A percentile compares a stretch with the other conserved stretches of the same genome.
phyloP scores from a whole-genome alignment of 75 land plant genomes.

The Larix kaempferi region DNA sequence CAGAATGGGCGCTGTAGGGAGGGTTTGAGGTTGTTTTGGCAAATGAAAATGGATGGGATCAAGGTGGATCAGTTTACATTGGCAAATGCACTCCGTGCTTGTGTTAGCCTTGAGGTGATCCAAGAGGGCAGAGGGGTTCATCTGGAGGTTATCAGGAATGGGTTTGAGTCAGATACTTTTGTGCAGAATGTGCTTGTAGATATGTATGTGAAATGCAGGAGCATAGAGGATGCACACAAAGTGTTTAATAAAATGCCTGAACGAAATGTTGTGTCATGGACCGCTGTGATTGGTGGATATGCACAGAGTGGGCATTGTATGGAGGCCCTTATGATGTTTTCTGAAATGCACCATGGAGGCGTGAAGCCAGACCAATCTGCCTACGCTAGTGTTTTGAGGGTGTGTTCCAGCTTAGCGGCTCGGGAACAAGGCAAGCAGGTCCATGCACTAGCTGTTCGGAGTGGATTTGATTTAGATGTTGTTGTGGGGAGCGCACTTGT shows the following conservation, averaged over 20 bases:
- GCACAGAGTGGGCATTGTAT: constrained; percentile 38
- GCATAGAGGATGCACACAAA: constrained; percentile 29
- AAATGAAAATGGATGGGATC: constrained; percentile 38
- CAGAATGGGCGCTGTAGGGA: constrained; percentile 40
- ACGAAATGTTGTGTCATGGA: constrained; percentile 38
- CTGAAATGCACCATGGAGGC: constrained; percentile 27
- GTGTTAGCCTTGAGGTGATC: constrained; percentile 40
- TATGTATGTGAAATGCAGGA: constrained; percentile 25
- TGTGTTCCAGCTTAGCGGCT: neutral
- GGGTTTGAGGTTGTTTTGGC: constrained; percentile 31
- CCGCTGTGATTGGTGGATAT: constrained; percentile 53
- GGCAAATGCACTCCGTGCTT: constrained; percentile 38
- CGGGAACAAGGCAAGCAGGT: constrained; percentile 5
- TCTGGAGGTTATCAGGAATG: neutral
- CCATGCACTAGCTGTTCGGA: constrained; percentile 8
- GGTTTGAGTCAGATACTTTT: neutral
- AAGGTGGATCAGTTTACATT: constrained; percentile 52
- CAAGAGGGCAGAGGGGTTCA: constrained; percentile 21
- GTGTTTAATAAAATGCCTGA: constrained; percentile 26
- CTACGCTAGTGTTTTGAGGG: constrained; percentile 34
- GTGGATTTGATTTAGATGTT: constrained; percentile 12
- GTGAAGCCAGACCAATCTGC: constrained; percentile 43
- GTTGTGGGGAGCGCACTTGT: constrained; percentile 11
- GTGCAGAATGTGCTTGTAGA: constrained; percentile 27
- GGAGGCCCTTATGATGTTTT: constrained; percentile 33